These are phyloP conservation scores for Dioscorea dumetorum DNA, from an alignment of 106 monocot species.

Conservation along the genomic window DNA sequence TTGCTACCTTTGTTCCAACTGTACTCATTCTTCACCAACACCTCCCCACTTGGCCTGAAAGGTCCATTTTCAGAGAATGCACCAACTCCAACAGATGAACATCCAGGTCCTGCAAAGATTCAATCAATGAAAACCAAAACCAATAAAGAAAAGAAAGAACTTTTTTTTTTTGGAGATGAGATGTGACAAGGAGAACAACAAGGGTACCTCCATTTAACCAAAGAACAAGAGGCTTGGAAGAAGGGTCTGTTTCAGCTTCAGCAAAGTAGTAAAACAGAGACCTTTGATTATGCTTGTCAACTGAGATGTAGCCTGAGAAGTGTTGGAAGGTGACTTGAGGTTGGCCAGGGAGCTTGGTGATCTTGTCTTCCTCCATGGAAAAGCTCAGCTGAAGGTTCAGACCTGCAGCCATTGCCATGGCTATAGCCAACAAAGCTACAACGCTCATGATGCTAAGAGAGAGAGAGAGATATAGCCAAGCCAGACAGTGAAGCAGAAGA, in stretches of 20 bases:
- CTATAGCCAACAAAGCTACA: conserved; percentile 17
- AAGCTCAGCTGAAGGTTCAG: conserved; percentile 20
- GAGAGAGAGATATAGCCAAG: not conserved
- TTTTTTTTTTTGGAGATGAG: not conserved
- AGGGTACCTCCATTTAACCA: conserved; percentile 94
- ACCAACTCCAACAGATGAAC: conserved; percentile 95
- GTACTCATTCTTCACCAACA: conserved; percentile 74
- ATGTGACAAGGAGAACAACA: not conserved
- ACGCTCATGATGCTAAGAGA: conserved; percentile 3
- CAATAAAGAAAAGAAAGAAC: not conserved
- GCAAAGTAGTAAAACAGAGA: conserved; percentile 94
- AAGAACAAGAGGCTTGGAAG: conserved; percentile 78
- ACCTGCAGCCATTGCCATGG: conserved; percentile 23
- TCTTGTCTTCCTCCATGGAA: conserved; percentile 46
- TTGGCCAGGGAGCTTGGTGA: conserved; percentile 81
- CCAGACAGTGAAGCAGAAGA: not conserved
- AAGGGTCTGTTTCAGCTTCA: conserved; percentile 73
- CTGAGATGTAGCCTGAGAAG: conserved; percentile 80
- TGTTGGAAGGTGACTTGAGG: conserved; percentile 81
- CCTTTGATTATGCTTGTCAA: conserved; percentile 50
- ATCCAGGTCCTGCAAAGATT: conserved; percentile 71
- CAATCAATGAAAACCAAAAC: conserved; percentile 4
- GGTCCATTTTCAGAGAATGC: conserved; percentile 99
- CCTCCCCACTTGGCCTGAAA: conserved; percentile 75
- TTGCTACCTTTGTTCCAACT: conserved; percentile 97